These are phyloP conservation scores for Scortechinia acanthostroma DNA, from an alignment of 2,329 filamentous ascomycete genomes.

Conservation along the genomic window DNA sequence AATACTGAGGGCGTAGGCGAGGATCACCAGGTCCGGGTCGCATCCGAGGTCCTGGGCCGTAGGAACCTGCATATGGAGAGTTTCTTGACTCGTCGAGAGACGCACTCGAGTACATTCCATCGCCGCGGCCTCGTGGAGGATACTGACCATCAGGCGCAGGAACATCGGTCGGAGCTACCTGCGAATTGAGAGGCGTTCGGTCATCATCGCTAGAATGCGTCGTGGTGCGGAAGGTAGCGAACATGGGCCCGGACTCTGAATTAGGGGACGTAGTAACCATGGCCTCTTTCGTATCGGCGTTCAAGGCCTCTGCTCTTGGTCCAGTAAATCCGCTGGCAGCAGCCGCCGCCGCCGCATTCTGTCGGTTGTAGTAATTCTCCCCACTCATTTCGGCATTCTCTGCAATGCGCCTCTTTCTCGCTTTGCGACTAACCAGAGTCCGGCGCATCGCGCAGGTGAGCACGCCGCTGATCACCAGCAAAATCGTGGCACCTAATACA, in stretches of 20 bases:
- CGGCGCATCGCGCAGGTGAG: conserved; percentile 92
- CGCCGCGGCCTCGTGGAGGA: neutral
- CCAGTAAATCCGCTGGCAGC: conserved; percentile 31
- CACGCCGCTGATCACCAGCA: conserved; percentile 74
- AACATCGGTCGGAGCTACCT: conserved; percentile 8
- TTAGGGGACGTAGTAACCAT: conserved; percentile 14
- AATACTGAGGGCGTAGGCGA: conserved; percentile 26
- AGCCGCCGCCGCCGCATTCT: conserved; percentile 43
- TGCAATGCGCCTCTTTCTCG: conserved; percentile 82
- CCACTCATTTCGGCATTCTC: conserved; percentile 97
- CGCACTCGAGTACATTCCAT: neutral
- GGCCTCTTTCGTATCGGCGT: conserved; percentile 48
- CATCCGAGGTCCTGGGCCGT: neutral
- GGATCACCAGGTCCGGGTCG: neutral
- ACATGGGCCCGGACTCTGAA: conserved; percentile 32
- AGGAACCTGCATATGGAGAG: neutral
- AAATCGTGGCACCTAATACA: conserved; percentile 78
- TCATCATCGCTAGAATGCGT: conserved; percentile 25
- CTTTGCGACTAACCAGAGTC: conserved; percentile 83
- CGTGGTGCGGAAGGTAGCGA: conserved; percentile 23
- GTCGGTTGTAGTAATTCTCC: conserved; percentile 77
- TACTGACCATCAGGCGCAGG: neutral
- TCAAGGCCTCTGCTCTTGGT: conserved; percentile 50
- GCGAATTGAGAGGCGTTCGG: conserved; percentile 24
- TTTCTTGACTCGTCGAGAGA: neutral